Evolutionary conservation across 352 stramenopile species (phyloP).

Genomic region (Phytophthora pistaciae): DNA sequence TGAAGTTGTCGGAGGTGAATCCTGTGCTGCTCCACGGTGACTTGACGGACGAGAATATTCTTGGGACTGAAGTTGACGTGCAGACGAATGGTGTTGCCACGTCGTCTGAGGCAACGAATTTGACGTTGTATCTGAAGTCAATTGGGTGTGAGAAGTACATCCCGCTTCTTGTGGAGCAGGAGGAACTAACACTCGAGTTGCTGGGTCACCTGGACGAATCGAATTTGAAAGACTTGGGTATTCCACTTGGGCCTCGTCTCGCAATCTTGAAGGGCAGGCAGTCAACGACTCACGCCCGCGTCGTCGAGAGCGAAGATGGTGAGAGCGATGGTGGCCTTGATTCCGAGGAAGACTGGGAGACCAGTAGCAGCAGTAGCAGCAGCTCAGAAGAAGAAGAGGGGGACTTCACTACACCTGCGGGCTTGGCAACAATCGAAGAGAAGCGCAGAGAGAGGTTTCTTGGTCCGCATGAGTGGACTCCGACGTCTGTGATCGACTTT

Average conservation of each 20-base stretch:
- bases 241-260: conserved; percentile 69
- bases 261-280: conserved; percentile 55
- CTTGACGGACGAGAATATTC: conserved; percentile 88
- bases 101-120: conserved; percentile 6
- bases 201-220: conserved; percentile 52
- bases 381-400: conserved; percentile 55
- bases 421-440: conserved; percentile 35
- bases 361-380: conserved; percentile 59
- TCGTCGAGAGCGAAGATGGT: conserved; percentile 42
- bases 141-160: conserved; percentile 70
- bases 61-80: conserved; percentile 47
- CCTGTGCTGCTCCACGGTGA: conserved; percentile 85
- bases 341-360: conserved; percentile 62
- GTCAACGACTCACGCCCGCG: conserved; percentile 11
- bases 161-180: conserved; percentile 57
- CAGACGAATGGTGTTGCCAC: conserved; percentile 8
- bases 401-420: conserved; percentile 25
- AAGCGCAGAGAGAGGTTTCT: conserved; percentile 61
- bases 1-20: conserved; percentile 18
- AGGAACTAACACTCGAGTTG: conserved; percentile 64
- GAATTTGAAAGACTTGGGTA: conserved; percentile 64
- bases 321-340: conserved; percentile 22
- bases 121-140: conserved; percentile 47
- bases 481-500: conserved; percentile 87
- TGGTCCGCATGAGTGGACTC: conserved; percentile 63